Evolutionary conservation across 1,284 basidiomycete species (phyloP).

Genomic region (Neonothopanus nambi): DNA sequence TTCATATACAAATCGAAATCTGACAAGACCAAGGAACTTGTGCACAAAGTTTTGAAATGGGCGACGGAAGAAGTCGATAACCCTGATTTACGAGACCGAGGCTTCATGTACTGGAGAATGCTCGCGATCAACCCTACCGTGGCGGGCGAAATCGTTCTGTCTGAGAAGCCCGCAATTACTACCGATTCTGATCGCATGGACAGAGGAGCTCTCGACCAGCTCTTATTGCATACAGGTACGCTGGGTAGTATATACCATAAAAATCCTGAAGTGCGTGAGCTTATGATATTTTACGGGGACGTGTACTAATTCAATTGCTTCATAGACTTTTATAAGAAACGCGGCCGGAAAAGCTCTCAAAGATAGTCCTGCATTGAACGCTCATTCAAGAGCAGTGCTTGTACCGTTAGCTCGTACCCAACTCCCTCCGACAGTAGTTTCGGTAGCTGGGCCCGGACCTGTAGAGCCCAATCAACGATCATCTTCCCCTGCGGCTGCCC

Average conservation of each 20-base stretch:
- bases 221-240: conserved; percentile 81
- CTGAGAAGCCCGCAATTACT: conserved; percentile 95
- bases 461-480: conserved; percentile 43
- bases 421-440: conserved; percentile 48
- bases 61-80: conserved; percentile 98
- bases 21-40: conserved; percentile 85
- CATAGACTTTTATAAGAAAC: conserved; percentile 81
- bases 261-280: conserved; percentile 73
- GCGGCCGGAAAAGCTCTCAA: conserved; percentile 71
- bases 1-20: conserved; percentile 91
- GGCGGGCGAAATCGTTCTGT: conserved; percentile 90
- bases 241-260: conserved; percentile 87
- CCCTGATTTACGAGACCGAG: conserved; percentile 94
- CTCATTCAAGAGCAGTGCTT: conserved; percentile 70
- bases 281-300: conserved; percentile 5
- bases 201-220: conserved; percentile 89
- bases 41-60: conserved; percentile 96
- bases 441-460: conserved; percentile 68
- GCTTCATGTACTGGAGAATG: conserved; percentile 99
- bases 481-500: conserved; percentile 20
- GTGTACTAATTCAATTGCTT: conserved; percentile 3
- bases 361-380: conserved; percentile 79
- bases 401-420: conserved; percentile 56
- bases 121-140: conserved; percentile 91
- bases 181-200: conserved; percentile 98